Base-by-base conservation (phyloP, 495 filamentous ascomycete species). In the Parachaetomium inaequale region DNA sequence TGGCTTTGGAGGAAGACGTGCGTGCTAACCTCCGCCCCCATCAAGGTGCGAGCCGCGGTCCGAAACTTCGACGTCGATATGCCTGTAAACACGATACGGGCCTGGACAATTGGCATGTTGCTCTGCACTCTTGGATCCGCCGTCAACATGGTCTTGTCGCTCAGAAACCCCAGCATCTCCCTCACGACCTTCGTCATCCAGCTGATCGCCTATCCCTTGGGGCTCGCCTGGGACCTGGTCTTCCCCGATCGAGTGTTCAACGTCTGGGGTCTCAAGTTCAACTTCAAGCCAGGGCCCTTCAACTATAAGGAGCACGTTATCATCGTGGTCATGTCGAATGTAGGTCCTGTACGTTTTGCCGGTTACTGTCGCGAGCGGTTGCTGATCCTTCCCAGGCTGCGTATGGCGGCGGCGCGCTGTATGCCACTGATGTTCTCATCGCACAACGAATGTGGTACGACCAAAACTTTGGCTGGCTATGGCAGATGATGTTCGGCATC, bases 231-330 rank as follows among this genome's bases (percentile, higher is more conserved):
- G 79, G 79, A 81, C 63, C 59, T 78, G 38, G 66, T 80, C 61
- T 79, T 81, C 57, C 88, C 88, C 23, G 73, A 84, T 32, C 81
- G 83, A 4, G 71, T 80, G 31, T 85, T 81, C 72, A 81, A 68
- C n/a, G 60, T 87, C 38, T 84, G 81, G 58, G 87, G 88, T 2
- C 25, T 81, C 53, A 78, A 80, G 38, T 85, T 84, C 70, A 85
- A 84, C 61, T 67, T 89, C 15, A 89, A 87, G 56, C 87, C 86
- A 7, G 85, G 88, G 40, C 85, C 81, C 40, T 92, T 92, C 72
- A 92, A 90, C 71, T 85, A 86, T 72, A 92, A 92, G 68, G 88
- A 92, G 70, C 88, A 92, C 78, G 85, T 86, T 26, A 72, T 92
- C 58, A 89, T 92, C 66, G 87, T 87, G 21, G 84, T 89, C 63